Percentiles rank a stretch among this genome's conserved stretches.
phyloP scores from a whole-genome alignment of 768 basidiomycete genomes.

The Lyophyllum decastes region DNA sequence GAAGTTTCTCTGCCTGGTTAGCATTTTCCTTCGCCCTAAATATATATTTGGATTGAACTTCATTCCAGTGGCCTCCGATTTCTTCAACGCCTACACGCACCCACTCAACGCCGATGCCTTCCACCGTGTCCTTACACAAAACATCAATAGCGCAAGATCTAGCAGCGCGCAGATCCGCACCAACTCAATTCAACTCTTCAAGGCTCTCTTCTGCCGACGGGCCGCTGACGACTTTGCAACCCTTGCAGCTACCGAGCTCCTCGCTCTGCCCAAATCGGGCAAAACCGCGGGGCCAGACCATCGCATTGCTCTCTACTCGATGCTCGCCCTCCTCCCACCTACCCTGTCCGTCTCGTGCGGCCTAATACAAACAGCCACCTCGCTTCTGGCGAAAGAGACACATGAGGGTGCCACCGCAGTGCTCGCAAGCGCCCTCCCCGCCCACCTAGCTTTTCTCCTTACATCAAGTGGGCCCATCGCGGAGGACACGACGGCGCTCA shows the following conservation, averaged over 20 bases:
- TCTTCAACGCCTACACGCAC: constrained; percentile 56
- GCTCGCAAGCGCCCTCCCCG: constrained; percentile 54
- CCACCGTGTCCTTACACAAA: constrained; percentile 55
- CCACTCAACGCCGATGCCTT: constrained; percentile 49
- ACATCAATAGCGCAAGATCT: constrained; percentile 74
- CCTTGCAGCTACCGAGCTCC: constrained; percentile 60
- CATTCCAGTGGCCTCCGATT: constrained; percentile 53
- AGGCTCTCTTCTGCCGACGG: constrained; percentile 37
- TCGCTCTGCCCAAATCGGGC: constrained; percentile 74
- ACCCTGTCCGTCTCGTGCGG: constrained; percentile 38
- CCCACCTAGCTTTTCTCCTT: constrained; percentile 63
- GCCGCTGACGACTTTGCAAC: constrained; percentile 38
- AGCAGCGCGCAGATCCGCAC: constrained; percentile 61
- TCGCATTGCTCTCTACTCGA: constrained; percentile 75
- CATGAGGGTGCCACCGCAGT: constrained; percentile 64
- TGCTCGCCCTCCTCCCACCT: constrained; percentile 61
- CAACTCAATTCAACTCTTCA: constrained; percentile 61
- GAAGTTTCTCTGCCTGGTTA: constrained; percentile 71
- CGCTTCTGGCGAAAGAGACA: constrained; percentile 69
- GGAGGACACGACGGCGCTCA: constrained; percentile 41
- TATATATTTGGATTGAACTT: neutral
- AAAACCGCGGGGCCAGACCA: constrained; percentile 91
- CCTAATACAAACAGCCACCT: constrained; percentile 45
- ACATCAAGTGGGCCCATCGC: constrained; percentile 34
- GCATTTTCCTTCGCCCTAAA: constrained; percentile 17